Base-by-base conservation (phyloP, 345 rosid genomes). In the Melaleuca alternifolia region DNA sequence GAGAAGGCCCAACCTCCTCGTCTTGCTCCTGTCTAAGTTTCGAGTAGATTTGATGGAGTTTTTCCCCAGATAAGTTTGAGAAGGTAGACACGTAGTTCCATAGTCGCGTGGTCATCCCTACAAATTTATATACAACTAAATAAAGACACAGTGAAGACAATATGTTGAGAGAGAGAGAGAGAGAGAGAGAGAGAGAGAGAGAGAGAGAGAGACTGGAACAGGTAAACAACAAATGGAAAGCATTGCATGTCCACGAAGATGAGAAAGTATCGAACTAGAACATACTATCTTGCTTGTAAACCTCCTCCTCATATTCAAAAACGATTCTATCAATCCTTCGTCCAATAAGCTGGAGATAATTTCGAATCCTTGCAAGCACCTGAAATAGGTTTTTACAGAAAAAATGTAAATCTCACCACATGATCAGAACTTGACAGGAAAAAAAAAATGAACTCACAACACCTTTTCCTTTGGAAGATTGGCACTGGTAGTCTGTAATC, bases 71-170 rank as follows among this genome's bases (percentile, higher is more conserved):
- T 79, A 96, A 89, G 90, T 98, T 98, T 76, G 99, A 98, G 90
- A 93, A 98, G 7, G 95, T 95, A 33, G 99, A 98, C 33, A 98
- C 99, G 81, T 96, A 98, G 54, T 98, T 96, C 99, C 99, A 98
- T 87, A 98, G 87, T 86, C 99, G 92, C 89, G 88, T 92, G 1
- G 92, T 92, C 98, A 96, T 95, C 90, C 98, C 99, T 98, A 95
- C 48, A 87, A 21, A 18, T 48, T 61, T 46, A 52, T 12, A 85
- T 8, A 21, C 24, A 53, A 26, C 59, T 41, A 54, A 46, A 14
- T 59, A 37, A 30, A 82, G 50, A 82, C 10, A 37, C 0, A 16
- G 48, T 71, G 81, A 71, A 71, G 81, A 71, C 13, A 10, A 18
- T 23, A 56, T 28, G 65, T 37, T 21, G 33, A 41, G 51, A 16